A percentile compares a stretch with the other conserved stretches of the same genome.
These are phyloP conservation scores for Aotearoamyces nothofagi DNA, from an alignment of 2,329 filamentous ascomycete species.

Conservation along the genomic window DNA sequence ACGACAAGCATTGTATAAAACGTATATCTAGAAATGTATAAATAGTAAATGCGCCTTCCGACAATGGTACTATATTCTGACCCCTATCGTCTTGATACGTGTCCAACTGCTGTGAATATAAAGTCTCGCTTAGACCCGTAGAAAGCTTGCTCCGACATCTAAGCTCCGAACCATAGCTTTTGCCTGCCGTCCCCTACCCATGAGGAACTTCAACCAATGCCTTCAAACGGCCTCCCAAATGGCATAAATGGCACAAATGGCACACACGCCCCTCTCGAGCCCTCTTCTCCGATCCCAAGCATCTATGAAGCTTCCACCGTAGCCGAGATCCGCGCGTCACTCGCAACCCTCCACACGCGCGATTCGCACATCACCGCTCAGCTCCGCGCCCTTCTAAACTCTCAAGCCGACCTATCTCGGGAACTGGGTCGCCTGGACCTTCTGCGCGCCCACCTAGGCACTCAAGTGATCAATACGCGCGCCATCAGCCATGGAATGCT, in stretches of 20 bases:
- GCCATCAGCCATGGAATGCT: constrained; percentile 85
- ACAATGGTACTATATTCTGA: too few relatives aligned
- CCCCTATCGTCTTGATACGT: too few relatives aligned
- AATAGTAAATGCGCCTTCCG: constrained; percentile 1
- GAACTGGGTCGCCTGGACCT: constrained; percentile 81
- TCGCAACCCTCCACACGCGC: constrained; percentile 59
- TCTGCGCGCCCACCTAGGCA: constrained; percentile 72
- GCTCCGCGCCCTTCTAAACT: constrained; percentile 63
- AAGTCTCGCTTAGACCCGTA: too few relatives aligned
- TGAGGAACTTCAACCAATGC: constrained; percentile 14
- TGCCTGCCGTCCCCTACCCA: background rate
- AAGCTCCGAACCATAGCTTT: too few relatives aligned
- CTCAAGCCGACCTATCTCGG: constrained; percentile 73
- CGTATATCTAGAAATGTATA: background rate
- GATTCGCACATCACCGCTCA: constrained; percentile 61
- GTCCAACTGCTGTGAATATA: too few relatives aligned
- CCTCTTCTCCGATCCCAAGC: constrained; percentile 6
- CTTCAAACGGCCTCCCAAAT: constrained; percentile 20
- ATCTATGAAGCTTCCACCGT: constrained; percentile 61
- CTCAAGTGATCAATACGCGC: constrained; percentile 72
- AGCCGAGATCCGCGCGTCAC: constrained; percentile 63
- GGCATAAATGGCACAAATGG: constrained; percentile 18
- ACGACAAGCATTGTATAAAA: constrained; percentile 1
- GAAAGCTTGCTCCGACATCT: too few relatives aligned
- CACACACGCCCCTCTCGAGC: constrained; percentile 6